Evolutionary conservation across 768 basidiomycete species (phyloP), one percentile per base, ranked within the genome.

Genomic region (Coprinopsis cinerea): DNA sequence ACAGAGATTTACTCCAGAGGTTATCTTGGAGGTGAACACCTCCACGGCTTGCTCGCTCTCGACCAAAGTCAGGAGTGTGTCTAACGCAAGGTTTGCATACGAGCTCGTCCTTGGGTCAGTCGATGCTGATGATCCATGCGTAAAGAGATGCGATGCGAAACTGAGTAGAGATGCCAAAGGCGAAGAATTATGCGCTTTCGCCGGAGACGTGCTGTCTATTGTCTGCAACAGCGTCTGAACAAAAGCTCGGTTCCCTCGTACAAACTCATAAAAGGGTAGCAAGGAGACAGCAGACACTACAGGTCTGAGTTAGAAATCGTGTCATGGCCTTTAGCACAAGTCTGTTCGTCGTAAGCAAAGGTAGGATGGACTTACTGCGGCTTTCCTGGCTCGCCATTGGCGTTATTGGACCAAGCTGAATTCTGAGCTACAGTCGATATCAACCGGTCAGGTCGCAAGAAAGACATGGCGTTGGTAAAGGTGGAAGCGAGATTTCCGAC

Each of bases 61-160:
- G 5, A 71, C 70, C 53, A 79, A 63, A 1, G 69, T 62, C 35
- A 83, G 69, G 15, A 86, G 56, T 14, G 73, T 73, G 47, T 77
- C 75, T 56, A 85, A 66, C 15, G 74, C 67, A 1, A 86, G 67
- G 58, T 74, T 75, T 1, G 82, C 82, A 61, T 88, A 88, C 2
- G 77, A 76, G 36, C 78, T 68, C 15, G 82, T 76, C 18, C 83
- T 76, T 4, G 77, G 65, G 13, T 82, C 79, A 1, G 74, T 70
- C 0, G 75, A 67, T 3, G 85, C 82, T 10, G 81, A n/a, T n/a
- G n/a, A 77, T 11, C 83, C 83, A 59, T 88, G 85, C 1, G 81
- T 76, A 47, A 85, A 63, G 42, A 86, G 57, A 64, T 86, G 86
- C 0, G 83, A 85, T 1, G 81, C 76, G 46, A 85, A 59, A 3